Conservation (phyloP, 345 rosid species). For the Heritiera littoralis region DNA sequence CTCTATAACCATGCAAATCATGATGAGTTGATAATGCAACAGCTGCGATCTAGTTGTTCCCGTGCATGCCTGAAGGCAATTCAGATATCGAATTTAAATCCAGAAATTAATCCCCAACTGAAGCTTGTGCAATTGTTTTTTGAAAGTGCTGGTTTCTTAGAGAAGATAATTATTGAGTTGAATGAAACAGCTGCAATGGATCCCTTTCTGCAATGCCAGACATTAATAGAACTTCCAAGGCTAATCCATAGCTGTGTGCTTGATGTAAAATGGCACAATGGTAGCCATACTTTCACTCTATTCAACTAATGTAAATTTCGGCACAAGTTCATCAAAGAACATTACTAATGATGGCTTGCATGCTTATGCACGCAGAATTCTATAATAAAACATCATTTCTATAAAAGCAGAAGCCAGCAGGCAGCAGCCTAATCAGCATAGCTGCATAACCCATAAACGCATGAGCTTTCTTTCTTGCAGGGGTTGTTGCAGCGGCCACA, state of each 20-base stretch:
- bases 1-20: background rate
- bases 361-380: background rate
- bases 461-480: conserved; percentile 35
- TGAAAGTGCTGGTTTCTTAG: background rate
- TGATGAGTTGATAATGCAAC: background rate
- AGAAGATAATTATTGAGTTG: background rate
- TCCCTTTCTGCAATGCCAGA: background rate
- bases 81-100: background rate
- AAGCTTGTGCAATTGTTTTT: background rate
- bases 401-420: background rate
- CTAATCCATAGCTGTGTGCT: background rate
- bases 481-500: conserved; percentile 37
- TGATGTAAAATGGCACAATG: background rate
- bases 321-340: background rate
- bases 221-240: background rate
- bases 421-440: conserved; percentile 22
- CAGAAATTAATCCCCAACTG: background rate
- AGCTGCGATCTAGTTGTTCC: background rate
- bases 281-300: background rate
- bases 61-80: background rate
- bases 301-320: background rate
- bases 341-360: background rate
- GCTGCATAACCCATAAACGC: conserved; percentile 38
- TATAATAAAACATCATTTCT: background rate
- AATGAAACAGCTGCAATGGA: background rate